Evolutionary conservation across 257 asterid genomes (phyloP).

Genomic region (Primulina tabacum): DNA sequence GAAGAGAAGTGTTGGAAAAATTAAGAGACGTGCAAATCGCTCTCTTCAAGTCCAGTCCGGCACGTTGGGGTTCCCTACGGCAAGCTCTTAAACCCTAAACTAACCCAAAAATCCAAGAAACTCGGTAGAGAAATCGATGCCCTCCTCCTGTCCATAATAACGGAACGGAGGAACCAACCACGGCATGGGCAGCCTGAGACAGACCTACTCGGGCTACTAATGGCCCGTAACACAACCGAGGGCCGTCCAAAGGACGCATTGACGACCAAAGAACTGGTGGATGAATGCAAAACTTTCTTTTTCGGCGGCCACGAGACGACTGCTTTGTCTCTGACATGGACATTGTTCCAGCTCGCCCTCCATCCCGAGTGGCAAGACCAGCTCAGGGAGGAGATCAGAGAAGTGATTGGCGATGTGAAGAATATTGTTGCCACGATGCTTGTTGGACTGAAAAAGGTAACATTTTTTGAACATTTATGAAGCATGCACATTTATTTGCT

Average conservation of each 20-base stretch:
- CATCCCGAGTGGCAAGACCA: constrained; percentile 69
- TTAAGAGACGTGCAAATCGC: constrained; percentile 64
- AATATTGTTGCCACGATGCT: constrained; percentile 49
- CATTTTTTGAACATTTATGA: neutral
- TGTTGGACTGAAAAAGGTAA: constrained; percentile 72
- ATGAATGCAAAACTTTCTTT: constrained; percentile 91
- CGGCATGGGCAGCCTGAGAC: constrained; percentile 12
- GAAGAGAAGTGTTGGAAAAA: constrained; percentile 55
- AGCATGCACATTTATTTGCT: constrained; percentile 17
- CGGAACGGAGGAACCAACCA: constrained; percentile 28
- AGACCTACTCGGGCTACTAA: constrained; percentile 61
- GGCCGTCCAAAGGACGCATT: constrained; percentile 38
- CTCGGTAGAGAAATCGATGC: constrained; percentile 70
- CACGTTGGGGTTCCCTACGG: constrained; percentile 84
- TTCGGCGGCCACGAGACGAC: constrained; percentile 93
- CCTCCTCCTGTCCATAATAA: constrained; percentile 47
- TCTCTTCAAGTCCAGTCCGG: constrained; percentile 68
- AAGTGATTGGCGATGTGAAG: constrained; percentile 51
- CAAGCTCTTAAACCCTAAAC: constrained; percentile 48
- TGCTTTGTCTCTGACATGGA: constrained; percentile 80
- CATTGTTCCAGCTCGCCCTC: constrained; percentile 57
- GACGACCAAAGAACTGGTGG: constrained; percentile 64
- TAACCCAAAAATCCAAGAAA: constrained; percentile 42
- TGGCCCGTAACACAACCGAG: constrained; percentile 40
- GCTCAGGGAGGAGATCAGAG: constrained; percentile 62